A percentile compares a stretch with the other conserved stretches of the same genome.
These are phyloP conservation scores for Boletus tomentosulus DNA, from an alignment of 768 basidiomycete species.

Conservation along the genomic window DNA sequence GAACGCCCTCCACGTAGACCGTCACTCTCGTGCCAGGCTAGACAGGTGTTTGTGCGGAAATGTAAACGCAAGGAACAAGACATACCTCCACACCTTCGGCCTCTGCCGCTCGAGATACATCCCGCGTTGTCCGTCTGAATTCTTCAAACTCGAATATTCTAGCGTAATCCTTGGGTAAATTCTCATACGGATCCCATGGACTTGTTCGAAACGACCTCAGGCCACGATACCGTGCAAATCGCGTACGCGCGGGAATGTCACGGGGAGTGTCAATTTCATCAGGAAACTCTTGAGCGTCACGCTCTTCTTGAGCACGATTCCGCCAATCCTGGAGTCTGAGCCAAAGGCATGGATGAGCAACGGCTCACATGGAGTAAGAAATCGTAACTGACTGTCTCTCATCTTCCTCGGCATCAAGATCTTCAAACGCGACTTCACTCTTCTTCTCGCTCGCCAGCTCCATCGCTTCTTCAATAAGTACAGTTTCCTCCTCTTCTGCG, in stretches of 20 bases:
- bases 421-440: constrained; percentile 60
- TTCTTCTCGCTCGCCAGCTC: constrained; percentile 52
- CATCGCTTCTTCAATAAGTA: constrained; percentile 52
- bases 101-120: constrained; percentile 62
- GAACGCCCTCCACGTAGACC: constrained; percentile 71
- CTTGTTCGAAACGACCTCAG: constrained; percentile 90
- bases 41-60: background rate
- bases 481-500: constrained; percentile 59
- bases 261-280: constrained; percentile 95
- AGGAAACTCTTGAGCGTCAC: constrained; percentile 83
- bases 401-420: constrained; percentile 82
- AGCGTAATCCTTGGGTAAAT: constrained; percentile 89
- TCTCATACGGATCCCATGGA: constrained; percentile 97
- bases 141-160: constrained; percentile 97
- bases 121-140: constrained; percentile 79
- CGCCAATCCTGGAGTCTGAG: constrained; percentile 66
- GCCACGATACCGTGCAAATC: constrained; percentile 92
- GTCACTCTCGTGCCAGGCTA: constrained; percentile 84
- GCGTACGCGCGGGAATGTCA: constrained; percentile 68
- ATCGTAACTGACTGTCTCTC: constrained; percentile 64
- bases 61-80: background rate
- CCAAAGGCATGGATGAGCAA: constrained; percentile 1
- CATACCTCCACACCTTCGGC: constrained; percentile 70
- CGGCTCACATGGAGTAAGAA: background rate
- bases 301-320: constrained; percentile 67